These are phyloP conservation scores for Rhizopogon vinicolor DNA, from an alignment of 768 basidiomycete species.

Conservation along the genomic window DNA sequence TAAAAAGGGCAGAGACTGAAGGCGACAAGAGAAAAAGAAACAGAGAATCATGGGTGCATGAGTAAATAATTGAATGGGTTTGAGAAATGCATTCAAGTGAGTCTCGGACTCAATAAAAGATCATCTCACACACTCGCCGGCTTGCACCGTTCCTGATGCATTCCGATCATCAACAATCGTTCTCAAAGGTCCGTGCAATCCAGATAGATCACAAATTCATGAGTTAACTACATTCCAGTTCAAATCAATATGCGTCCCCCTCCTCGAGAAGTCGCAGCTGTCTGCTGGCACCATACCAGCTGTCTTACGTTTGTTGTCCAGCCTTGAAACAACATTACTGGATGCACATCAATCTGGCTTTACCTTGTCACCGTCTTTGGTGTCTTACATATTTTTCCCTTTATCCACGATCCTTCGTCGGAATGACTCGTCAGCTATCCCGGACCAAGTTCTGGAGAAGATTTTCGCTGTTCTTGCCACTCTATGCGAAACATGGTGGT, in stretches of 20 bases:
- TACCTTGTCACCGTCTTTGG: conserved; percentile 50
- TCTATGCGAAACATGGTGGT: conserved; percentile 80
- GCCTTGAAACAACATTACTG: conserved; percentile 46
- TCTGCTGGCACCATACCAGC: conserved; percentile 46
- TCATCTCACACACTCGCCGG: background rate
- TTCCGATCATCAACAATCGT: conserved; percentile 22
- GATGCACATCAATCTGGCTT: conserved; percentile 33
- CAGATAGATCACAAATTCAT: background rate
- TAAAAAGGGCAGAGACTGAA: too few relatives aligned
- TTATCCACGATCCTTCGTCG: conserved; percentile 80
- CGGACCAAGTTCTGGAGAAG: conserved; percentile 77
- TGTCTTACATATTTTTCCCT: conserved; percentile 86
- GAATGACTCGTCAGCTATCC: conserved; percentile 62
- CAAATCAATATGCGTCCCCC: conserved; percentile 76
- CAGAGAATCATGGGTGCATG: too few relatives aligned
- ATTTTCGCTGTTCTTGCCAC: conserved; percentile 53
- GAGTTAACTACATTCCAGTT: conserved; percentile 24
- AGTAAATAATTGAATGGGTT: too few relatives aligned
- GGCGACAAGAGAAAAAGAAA: too few relatives aligned
- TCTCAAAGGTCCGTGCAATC: conserved; percentile 31
- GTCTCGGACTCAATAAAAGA: background rate
- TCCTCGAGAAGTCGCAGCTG: conserved; percentile 68
- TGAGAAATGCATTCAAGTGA: too few relatives aligned
- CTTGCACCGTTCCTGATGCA: too few relatives aligned
- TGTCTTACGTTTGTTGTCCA: conserved; percentile 47